Conservation (phyloP, 2,329 filamentous ascomycete genomes). For the Nakataea oryzae region DNA sequence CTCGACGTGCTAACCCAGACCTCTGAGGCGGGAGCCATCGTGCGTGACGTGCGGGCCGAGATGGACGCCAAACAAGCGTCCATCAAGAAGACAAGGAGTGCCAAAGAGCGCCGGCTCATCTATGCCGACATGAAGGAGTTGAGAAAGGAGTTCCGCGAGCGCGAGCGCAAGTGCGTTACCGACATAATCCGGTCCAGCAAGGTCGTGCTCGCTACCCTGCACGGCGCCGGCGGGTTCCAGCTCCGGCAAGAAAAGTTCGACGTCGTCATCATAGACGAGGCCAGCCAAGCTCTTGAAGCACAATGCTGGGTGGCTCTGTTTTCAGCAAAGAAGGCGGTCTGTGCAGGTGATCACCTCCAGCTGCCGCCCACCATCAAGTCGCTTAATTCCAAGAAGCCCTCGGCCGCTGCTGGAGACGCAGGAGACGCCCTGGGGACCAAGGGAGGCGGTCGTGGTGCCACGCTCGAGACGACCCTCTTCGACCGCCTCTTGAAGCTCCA, state of each 20-base stretch:
- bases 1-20: constrained; percentile 85
- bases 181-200: constrained; percentile 67
- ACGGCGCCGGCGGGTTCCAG: constrained; percentile 82
- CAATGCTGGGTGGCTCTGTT: constrained; percentile 94
- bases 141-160: constrained; percentile 76
- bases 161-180: constrained; percentile 72
- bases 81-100: constrained; percentile 62
- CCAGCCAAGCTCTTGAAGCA: constrained; percentile 88
- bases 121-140: constrained; percentile 80
- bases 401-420: background rate
- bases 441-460: constrained; percentile 30
- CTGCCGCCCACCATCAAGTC: constrained; percentile 92
- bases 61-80: constrained; percentile 88
- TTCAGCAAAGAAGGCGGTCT: constrained; percentile 70
- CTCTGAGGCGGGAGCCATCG: constrained; percentile 80
- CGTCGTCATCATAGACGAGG: constrained; percentile 91
- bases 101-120: constrained; percentile 67
- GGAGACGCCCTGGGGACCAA: constrained; percentile 4
- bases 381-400: constrained; percentile 36
- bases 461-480: constrained; percentile 84
- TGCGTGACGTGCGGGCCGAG: constrained; percentile 80
- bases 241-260: constrained; percentile 75
- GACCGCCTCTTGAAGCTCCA: constrained; percentile 77
- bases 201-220: constrained; percentile 84
- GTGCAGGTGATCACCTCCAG: constrained; percentile 91